A percentile compares a stretch with the other conserved stretches of the same genome.
Conservation (phyloP, 176 grass and related monocot species). For the Aegilops umbellulata region DNA sequence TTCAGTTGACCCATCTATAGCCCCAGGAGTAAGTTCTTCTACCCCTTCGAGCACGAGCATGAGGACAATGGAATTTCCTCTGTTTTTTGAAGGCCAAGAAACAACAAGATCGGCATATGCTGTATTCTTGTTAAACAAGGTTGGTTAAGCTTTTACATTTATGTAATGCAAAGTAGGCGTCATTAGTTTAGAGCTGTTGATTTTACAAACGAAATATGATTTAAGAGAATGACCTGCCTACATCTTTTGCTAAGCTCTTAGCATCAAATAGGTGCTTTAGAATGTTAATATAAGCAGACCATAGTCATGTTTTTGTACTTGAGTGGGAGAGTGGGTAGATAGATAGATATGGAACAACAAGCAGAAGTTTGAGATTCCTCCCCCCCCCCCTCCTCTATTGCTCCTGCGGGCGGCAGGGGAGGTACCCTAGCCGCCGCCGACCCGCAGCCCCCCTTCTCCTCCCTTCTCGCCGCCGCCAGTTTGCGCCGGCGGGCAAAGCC, state of each 20-base stretch:
- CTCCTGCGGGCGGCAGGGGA: too few relatives aligned
- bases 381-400: too few relatives aligned
- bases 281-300: not conserved
- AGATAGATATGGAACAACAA: not conserved
- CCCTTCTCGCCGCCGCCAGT: too few relatives aligned
- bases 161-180: not conserved
- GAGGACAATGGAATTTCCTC: slow-evolving; percentile 72
- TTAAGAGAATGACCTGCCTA: not conserved
- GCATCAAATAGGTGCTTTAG: not conserved
- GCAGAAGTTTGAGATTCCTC: too few relatives aligned
- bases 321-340: not conserved
- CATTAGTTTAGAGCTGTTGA: not conserved
- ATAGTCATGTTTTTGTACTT: not conserved
- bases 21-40: slow-evolving; percentile 43
- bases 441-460: too few relatives aligned
- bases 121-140: slow-evolving; percentile 98
- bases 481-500: too few relatives aligned
- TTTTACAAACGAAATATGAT: not conserved
- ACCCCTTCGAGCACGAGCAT: slow-evolving; percentile 23
- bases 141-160: slow-evolving; percentile 6
- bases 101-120: slow-evolving; percentile 93
- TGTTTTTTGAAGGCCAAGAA: slow-evolving; percentile 87
- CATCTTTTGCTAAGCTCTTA: not conserved
- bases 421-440: too few relatives aligned
- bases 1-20: slow-evolving; percentile 51